phyloP scores from a whole-genome alignment of 179 eudicot species.

The Silene coronaria region DNA sequence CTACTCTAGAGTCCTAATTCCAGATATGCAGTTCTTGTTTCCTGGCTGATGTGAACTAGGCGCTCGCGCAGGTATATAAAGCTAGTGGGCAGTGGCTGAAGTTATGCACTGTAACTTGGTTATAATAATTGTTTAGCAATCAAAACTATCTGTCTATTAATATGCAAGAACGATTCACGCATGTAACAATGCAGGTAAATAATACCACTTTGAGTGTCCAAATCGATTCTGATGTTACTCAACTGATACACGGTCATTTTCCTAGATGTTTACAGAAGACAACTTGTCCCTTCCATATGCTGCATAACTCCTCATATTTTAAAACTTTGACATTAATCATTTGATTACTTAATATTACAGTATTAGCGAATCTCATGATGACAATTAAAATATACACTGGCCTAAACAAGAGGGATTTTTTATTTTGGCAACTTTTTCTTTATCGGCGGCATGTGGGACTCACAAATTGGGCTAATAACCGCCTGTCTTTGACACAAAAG shows the following conservation, averaged over 20 bases:
- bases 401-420: slow-evolving; percentile 1
- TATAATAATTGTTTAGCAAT: slow-evolving; percentile 14
- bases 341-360: slow-evolving; percentile 2
- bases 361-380: slow-evolving; percentile 14
- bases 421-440: slow-evolving; percentile 24
- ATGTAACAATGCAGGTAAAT: slow-evolving; percentile 18
- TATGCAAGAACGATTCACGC: slow-evolving; percentile 19
- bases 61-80: slow-evolving; percentile 20
- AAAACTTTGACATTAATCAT: too few species aligned
- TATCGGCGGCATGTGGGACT: slow-evolving; percentile 32
- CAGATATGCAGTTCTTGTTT: slow-evolving; percentile 5
- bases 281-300: not conserved
- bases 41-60: slow-evolving; percentile 1
- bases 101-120: slow-evolving; percentile 13
- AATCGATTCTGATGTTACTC: slow-evolving; percentile 8
- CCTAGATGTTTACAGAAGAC: slow-evolving; percentile 10
- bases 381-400: slow-evolving; percentile 4
- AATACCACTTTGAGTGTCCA: slow-evolving; percentile 17
- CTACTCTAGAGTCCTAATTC: slow-evolving; percentile 13
- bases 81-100: slow-evolving; percentile 4
- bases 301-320: slow-evolving; percentile 12
- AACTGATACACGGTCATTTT: not conserved
- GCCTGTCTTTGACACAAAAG: slow-evolving; percentile 18
- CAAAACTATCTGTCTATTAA: slow-evolving; percentile 16
- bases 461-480: slow-evolving; percentile 18